Base-by-base conservation (phyloP, 2,329 filamentous ascomycete species). In the Amauroascus verrucosus region DNA sequence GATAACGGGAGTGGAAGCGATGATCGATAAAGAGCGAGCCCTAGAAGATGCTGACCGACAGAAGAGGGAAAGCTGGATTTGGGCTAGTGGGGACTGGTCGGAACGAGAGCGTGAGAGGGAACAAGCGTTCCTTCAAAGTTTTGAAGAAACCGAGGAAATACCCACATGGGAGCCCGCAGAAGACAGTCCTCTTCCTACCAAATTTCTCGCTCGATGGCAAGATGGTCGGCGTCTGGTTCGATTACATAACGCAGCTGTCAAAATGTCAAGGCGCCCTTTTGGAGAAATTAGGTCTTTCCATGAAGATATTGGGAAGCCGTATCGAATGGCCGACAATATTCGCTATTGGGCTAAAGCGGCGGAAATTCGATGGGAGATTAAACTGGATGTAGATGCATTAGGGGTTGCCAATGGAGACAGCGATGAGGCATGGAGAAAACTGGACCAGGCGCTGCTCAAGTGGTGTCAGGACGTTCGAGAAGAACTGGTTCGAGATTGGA, bases 341-440 rank as follows among this genome's bases (percentile, higher is more conserved):
- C 82, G 89, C 38, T 98, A 86, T 75, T 98, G 93, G 91, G 80
- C 86, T 70, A 98, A 98, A 73, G 93, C 91, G 1, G 89, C 90
- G 6, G 90, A 98, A 72, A 76, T 97, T 55, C 82, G 93, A 53
- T 98, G 91, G 84, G 93, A 97, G 70, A 80, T 90, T 37, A 79
- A 86, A 60, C 75, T 97, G 49, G 81, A 84, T 58, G 77, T 95
- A 51, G 88, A 96, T 64, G 88, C 91, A 20, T 84, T 94, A 70
- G 88, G 85, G 26, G 79, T 96, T 6, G 90, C 95, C 20, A 85
- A 90, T 64, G 84, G 84, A 64, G 84, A 67, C 32, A 71, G 77
- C 56, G 77, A 80, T 48, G 77, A 77, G 1, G 76, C 81, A 51
- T 96, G 90, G 90, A 74, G 78, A 49, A 80, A 83, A 53, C 94